Percentiles rank a stretch among this genome's conserved stretches.
phyloP scores from a whole-genome alignment of 2,329 filamentous ascomycete genomes.

The Botrytis galanthina region DNA sequence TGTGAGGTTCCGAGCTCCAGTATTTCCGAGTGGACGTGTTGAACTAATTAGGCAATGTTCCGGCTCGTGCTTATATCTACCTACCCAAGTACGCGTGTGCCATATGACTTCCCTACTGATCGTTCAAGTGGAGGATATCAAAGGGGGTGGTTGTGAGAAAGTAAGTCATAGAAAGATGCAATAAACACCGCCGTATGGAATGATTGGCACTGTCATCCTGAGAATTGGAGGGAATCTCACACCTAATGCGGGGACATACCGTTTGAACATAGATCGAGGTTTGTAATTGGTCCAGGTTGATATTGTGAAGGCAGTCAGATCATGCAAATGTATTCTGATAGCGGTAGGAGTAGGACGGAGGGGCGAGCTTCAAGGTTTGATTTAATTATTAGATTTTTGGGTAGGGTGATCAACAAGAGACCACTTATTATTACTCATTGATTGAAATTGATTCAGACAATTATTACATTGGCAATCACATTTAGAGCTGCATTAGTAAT shows the following conservation, averaged over 20 bases:
- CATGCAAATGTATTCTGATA: background rate
- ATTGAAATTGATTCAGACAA: background rate
- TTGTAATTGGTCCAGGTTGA: background rate
- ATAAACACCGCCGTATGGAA: background rate
- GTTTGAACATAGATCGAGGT: background rate
- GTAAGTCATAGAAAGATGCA: background rate
- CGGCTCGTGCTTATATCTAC: background rate
- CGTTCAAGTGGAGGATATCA: background rate
- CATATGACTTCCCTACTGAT: background rate
- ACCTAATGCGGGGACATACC: background rate
- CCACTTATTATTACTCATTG: background rate
- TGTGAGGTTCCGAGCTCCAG: background rate
- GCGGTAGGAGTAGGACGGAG: background rate
- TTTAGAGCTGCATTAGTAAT: background rate
- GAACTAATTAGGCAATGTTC: background rate
- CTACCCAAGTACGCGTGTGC: background rate
- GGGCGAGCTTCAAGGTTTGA: background rate
- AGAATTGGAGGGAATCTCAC: background rate
- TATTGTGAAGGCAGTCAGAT: background rate
- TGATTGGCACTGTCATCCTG: background rate
- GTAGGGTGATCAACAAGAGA: background rate
- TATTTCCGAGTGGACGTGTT: background rate
- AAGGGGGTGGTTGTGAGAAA: background rate
- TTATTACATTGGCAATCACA: background rate
- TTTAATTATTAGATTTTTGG: background rate